Conservation (phyloP, 169 alveolate genomes). For the Plasmodium sp. region DNA sequence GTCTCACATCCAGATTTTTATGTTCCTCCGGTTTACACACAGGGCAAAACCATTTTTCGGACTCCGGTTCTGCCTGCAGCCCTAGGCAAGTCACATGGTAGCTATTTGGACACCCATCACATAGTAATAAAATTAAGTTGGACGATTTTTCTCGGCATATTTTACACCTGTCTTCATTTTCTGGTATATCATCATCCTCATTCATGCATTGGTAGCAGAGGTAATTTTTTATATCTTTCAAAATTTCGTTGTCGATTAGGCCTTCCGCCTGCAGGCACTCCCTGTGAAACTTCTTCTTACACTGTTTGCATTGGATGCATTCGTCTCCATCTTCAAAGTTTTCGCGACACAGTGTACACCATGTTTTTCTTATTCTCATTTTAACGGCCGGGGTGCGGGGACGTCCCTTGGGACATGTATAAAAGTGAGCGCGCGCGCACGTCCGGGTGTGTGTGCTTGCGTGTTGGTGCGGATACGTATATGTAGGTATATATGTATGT, state of each 20-base stretch:
- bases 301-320: conserved; percentile 81
- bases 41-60: conserved; percentile 92
- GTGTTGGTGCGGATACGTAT: not conserved
- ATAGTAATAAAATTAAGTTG: conserved; percentile 85
- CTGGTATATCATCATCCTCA: conserved; percentile 82
- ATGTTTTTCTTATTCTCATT: conserved; percentile 85
- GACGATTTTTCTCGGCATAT: conserved; percentile 86
- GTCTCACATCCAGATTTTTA: conserved; percentile 84
- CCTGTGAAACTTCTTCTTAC: conserved; percentile 82
- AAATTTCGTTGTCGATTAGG: conserved; percentile 67
- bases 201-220: conserved; percentile 85
- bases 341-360: conserved; percentile 88
- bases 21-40: conserved; percentile 90
- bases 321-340: conserved; percentile 83
- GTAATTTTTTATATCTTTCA: conserved; percentile 80
- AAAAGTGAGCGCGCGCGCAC: not conserved
- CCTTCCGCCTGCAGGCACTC: conserved; percentile 85
- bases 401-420: conserved; percentile 15
- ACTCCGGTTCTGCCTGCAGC: conserved; percentile 88
- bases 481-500: not conserved
- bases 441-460: not conserved
- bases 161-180: conserved; percentile 89
- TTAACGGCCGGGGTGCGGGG: not conserved
- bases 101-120: conserved; percentile 94
- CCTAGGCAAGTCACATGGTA: conserved; percentile 90